phyloP scores from a whole-genome alignment of 495 filamentous ascomycete species.

The Collariella sp. region DNA sequence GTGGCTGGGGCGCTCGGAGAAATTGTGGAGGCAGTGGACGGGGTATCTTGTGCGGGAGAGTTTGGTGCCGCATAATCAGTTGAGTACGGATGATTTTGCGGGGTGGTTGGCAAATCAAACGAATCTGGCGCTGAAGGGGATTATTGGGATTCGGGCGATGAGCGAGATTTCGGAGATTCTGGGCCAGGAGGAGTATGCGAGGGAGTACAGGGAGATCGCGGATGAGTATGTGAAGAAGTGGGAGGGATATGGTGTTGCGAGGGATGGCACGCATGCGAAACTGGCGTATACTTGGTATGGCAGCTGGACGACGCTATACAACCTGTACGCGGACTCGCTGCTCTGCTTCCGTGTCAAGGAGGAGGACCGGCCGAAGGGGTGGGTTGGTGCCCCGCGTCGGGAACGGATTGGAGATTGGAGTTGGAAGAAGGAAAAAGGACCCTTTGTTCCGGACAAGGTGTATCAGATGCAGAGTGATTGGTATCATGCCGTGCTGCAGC shows the following conservation, averaged over 20 bases:
- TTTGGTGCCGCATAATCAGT: constrained; percentile 76
- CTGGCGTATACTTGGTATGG: constrained; percentile 92
- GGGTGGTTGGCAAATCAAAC: constrained; percentile 89
- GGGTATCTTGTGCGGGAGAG: constrained; percentile 82
- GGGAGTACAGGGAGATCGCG: constrained; percentile 63
- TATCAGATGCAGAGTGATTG: constrained; percentile 78
- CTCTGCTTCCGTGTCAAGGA: constrained; percentile 66
- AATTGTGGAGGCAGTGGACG: constrained; percentile 88
- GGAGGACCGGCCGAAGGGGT: not conserved
- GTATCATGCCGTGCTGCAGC: constrained; percentile 76
- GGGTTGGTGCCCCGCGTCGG: constrained; percentile 26
- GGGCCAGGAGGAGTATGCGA: constrained; percentile 56
- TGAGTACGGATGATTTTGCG: constrained; percentile 93
- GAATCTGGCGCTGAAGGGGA: constrained; percentile 87
- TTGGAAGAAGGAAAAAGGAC: not conserved
- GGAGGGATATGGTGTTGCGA: constrained; percentile 70
- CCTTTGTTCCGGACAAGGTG: constrained; percentile 59
- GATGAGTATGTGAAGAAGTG: constrained; percentile 73
- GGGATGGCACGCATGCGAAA: constrained; percentile 79
- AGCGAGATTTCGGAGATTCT: constrained; percentile 66
- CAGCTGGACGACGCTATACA: constrained; percentile 92
- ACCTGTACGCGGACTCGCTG: constrained; percentile 73
- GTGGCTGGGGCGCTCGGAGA: constrained; percentile 55
- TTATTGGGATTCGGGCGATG: constrained; percentile 93
- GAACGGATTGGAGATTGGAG: constrained; percentile 32